Percentiles rank a stretch among this genome's conserved stretches.
phyloP scores from a whole-genome alignment of 2,329 filamentous ascomycete genomes.

The Tolypocladium cylindrosporum region DNA sequence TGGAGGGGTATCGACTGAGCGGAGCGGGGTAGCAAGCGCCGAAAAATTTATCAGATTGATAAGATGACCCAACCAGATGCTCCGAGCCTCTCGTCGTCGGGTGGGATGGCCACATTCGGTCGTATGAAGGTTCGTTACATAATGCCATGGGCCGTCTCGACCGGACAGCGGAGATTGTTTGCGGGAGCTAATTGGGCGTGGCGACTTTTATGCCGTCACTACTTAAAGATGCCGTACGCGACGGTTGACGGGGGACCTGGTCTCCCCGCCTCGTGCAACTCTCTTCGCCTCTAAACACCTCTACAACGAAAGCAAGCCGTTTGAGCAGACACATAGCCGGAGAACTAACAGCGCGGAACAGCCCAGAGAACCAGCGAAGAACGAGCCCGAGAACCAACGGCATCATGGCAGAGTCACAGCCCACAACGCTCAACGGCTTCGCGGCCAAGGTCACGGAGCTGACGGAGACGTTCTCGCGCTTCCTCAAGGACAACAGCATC shows the following conservation, averaged over 20 bases:
- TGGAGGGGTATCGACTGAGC: no score
- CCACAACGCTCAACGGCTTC: slow-evolving; percentile 28
- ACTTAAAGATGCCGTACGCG: not conserved
- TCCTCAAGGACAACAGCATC: slow-evolving; percentile 31
- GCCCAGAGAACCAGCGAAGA: no score
- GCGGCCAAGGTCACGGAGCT: slow-evolving; percentile 33
- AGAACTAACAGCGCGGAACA: not conserved
- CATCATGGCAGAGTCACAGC: not conserved
- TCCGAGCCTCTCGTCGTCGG: not conserved
- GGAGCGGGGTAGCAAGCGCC: not conserved
- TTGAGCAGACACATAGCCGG: not conserved
- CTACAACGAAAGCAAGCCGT: not conserved
- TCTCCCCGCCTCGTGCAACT: not conserved
- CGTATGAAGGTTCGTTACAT: not conserved
- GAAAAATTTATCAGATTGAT: not conserved
- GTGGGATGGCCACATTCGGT: not conserved
- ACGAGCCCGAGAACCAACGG: not conserved
- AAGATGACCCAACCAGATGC: not conserved
- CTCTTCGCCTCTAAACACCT: not conserved
- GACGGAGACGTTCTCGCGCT: slow-evolving; percentile 28
- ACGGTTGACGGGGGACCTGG: not conserved
- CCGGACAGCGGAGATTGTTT: not conserved
- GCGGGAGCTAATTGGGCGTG: not conserved
- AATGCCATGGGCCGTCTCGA: not conserved
- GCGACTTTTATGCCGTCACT: not conserved